Conservation (phyloP, 495 filamentous ascomycete species). For the Penicillium diatomitis region DNA sequence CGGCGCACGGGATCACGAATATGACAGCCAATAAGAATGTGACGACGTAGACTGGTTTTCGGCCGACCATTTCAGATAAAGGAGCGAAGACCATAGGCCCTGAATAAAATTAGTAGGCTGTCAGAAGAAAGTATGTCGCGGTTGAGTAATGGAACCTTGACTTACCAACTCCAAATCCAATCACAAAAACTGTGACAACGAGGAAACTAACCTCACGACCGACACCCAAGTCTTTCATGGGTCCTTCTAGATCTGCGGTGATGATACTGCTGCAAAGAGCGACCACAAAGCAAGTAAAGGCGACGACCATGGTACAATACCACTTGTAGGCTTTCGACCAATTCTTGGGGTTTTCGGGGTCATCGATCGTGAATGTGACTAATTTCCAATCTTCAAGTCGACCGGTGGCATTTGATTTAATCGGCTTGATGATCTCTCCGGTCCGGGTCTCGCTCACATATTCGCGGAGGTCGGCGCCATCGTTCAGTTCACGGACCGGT, state of each 20-base stretch:
- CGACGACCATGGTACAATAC: conserved; percentile 53
- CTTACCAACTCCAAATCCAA: conserved; percentile 69
- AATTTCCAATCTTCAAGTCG: conserved; percentile 54
- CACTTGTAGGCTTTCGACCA: conserved; percentile 54
- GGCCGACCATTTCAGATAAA: conserved; percentile 61
- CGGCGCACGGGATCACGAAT: conserved; percentile 70
- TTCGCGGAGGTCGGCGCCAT: conserved; percentile 52
- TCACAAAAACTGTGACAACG: conserved; percentile 62
- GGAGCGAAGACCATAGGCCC: conserved; percentile 77
- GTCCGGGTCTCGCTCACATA: conserved; percentile 50
- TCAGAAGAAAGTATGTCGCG: background rate
- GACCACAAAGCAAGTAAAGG: conserved; percentile 56
- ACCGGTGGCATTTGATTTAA: conserved; percentile 43
- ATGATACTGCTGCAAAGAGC: conserved; percentile 53
- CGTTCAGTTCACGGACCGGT: conserved; percentile 52
- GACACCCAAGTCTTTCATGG: conserved; percentile 51
- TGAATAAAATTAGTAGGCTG: conserved; percentile 15
- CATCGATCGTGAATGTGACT: conserved; percentile 58
- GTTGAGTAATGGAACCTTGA: background rate
- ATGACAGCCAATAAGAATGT: conserved; percentile 55
- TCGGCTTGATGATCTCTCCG: conserved; percentile 50
- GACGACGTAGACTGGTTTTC: conserved; percentile 52
- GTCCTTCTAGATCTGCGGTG: conserved; percentile 58
- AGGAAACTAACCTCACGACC: conserved; percentile 58
- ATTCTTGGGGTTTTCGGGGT: conserved; percentile 52